A percentile compares a stretch with the other conserved stretches of the same genome.
Evolutionary conservation across 257 asterid genomes (phyloP).

Genomic region (Solanum etuberosum): DNA sequence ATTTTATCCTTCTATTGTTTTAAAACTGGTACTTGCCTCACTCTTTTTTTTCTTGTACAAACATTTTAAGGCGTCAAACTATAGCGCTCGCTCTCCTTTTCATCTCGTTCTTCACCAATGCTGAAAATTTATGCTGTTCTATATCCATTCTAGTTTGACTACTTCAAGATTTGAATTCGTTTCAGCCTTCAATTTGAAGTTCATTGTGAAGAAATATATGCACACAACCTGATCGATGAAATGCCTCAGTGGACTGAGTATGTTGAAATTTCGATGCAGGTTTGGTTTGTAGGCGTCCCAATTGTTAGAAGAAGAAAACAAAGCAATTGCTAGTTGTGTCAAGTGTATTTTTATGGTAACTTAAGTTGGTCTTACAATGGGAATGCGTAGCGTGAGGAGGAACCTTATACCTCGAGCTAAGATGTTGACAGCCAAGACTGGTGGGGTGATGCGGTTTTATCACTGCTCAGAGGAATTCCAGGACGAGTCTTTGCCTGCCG

Average conservation of each 20-base stretch:
- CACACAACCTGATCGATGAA: neutral
- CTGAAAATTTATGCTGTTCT: neutral
- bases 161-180: neutral
- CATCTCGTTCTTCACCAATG: neutral
- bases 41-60: neutral
- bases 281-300: neutral
- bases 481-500: slow-evolving; percentile 27
- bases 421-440: neutral
- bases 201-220: neutral
- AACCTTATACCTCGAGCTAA: slow-evolving; percentile 14
- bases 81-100: neutral
- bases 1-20: too few relatives aligned
- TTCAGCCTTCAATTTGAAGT: neutral
- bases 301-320: neutral
- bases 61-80: neutral
- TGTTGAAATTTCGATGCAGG: neutral
- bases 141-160: neutral
- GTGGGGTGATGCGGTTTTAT: slow-evolving; percentile 4
- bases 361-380: slow-evolving; percentile 19
- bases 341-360: neutral
- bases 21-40: neutral
- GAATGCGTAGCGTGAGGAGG: slow-evolving; percentile 1
- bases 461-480: slow-evolving; percentile 20
- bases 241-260: neutral
- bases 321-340: neutral